Evolutionary conservation across 495 filamentous ascomycete genomes (phyloP), one percentile per base, ranked within the genome.

Genomic region (Aspergillus sclerotioniger): DNA sequence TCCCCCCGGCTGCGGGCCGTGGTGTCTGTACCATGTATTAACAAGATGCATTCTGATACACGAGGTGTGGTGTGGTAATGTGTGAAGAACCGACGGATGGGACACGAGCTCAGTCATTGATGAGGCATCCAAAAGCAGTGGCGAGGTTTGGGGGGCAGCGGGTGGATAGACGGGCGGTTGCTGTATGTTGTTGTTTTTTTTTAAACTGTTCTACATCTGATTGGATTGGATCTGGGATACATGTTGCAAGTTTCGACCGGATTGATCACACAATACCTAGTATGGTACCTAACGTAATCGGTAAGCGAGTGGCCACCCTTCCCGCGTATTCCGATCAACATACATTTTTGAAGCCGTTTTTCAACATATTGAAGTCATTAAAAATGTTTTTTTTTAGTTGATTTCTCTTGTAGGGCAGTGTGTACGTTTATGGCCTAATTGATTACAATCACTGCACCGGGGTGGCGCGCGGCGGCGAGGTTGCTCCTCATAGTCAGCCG

Each of bases 11-110:
- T n/a, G n/a, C 53, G 47, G 39, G 39, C 49, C 39, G 28, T 21
- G 33, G 25, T 33, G 55, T 49, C 21, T 44, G 63, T 65, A 62
- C 62, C 61, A 41, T 73, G 68, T 71, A 70, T 60, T 56, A 56
- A 56, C 53, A 50, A 50, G 20, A 50, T 32, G 47, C 47, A 50
- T 50, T 50, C 25, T 50, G 47, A 32, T 50, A 31, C 31, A 50
- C 31, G 47, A 50, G 31, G 32, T 49, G 47, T 50, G 33, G 25
- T 41, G 37, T 41, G 37, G 37, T 41, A 41, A 41, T 41, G 37
- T 41, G 37, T n/a, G n/a, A 41, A 39, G 35, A 39, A 6, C 35
- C 10, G 35, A 13, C 35, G n/a, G 37, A 41, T n/a, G 9, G 9
- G 25, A 53, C 16, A 21, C 16, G 17, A 21, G 32, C 37, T 35